Percentiles rank a stretch among this genome's conserved stretches.
phyloP scores from a whole-genome alignment of 257 asterid species.

The Rehmannia glutinosa region DNA sequence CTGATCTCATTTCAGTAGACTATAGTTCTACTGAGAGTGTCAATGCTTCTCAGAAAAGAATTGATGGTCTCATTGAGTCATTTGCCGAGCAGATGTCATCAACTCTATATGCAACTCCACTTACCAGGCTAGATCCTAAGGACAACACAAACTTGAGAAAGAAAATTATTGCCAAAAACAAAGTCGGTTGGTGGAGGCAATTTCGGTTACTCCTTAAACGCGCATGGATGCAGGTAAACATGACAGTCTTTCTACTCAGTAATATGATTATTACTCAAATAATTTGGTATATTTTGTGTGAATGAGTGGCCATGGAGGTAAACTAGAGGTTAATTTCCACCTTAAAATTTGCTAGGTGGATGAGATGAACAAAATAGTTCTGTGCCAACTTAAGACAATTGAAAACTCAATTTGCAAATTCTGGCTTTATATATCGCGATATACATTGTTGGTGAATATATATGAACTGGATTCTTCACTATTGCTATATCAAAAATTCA shows the following conservation, averaged over 20 bases:
- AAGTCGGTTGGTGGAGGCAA: slow-evolving; percentile 91
- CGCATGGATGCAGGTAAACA: slow-evolving; percentile 94
- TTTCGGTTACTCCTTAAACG: slow-evolving; percentile 80
- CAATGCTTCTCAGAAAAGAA: slow-evolving; percentile 68
- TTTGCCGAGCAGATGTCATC: slow-evolving; percentile 64
- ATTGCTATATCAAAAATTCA: not conserved
- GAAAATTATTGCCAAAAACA: slow-evolving; percentile 39
- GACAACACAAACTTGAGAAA: slow-evolving; percentile 29
- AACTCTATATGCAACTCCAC: slow-evolving; percentile 59
- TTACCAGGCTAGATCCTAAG: slow-evolving; percentile 33
- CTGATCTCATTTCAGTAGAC: slow-evolving; percentile 95
- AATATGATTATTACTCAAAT: not conserved
- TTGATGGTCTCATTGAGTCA: slow-evolving; percentile 76
- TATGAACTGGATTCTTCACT: slow-evolving; percentile 11
- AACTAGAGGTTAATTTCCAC: slow-evolving; percentile 9
- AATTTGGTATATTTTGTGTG: not conserved
- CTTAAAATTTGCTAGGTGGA: not conserved
- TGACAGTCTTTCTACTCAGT: not conserved
- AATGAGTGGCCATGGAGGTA: not conserved
- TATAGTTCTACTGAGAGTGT: slow-evolving; percentile 83
- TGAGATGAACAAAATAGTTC: slow-evolving; percentile 5
- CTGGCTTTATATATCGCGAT: not conserved
- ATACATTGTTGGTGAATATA: not conserved
- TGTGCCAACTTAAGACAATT: not conserved
- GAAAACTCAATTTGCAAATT: slow-evolving; percentile 4